Evolutionary conservation across 352 stramenopile genomes (phyloP), one percentile per base, ranked within the genome.

Genomic region (Saprolegnia parasitica): DNA sequence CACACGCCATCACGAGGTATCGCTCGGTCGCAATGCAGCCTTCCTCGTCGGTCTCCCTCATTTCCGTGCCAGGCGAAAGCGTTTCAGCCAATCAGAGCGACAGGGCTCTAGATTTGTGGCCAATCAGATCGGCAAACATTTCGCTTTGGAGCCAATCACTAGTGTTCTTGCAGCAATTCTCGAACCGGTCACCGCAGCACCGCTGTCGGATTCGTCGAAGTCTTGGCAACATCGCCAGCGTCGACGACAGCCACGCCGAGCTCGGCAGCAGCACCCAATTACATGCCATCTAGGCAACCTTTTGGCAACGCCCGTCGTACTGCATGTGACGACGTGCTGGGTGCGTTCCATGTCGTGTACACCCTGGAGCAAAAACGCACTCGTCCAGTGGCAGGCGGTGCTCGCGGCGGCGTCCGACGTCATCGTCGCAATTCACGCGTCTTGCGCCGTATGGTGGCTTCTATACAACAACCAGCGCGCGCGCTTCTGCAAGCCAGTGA

Each of bases 391-490:
- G 58, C 47, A 55, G 35, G 15, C 11, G 8, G 23, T 66, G 15
- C 47, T 66, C n/a, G 15, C 16, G 26, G 6, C 4, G 20, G 10
- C 52, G 20, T 35, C 47, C 10, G 40, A 66, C 32, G 16, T n/a
- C 0, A 39, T 66, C 37, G 45, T 66, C 11, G 18, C n/a, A n/a
- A 52, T 54, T 29, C 49, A 52, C 39, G 32, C 58, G 32, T 52
- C 32, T 5, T 39, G 10, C 21, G 58, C 58, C 11, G 20, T 66
- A 4, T 66, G 58, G 58, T 66, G 32, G 39, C 18, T 66, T 20
- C 20, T 66, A 21, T 55, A 55, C 58, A 66, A 66, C 45, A 66
- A 66, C 24, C 58, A 66, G 49, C 35, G 40, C 26, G 58, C 8
- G 39, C 39, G 8, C 15, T 46, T 8, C 8, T 46, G 8, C 39